Evolutionary conservation across 495 filamentous ascomycete genomes (phyloP).

Genomic region (Talaromyces liani): DNA sequence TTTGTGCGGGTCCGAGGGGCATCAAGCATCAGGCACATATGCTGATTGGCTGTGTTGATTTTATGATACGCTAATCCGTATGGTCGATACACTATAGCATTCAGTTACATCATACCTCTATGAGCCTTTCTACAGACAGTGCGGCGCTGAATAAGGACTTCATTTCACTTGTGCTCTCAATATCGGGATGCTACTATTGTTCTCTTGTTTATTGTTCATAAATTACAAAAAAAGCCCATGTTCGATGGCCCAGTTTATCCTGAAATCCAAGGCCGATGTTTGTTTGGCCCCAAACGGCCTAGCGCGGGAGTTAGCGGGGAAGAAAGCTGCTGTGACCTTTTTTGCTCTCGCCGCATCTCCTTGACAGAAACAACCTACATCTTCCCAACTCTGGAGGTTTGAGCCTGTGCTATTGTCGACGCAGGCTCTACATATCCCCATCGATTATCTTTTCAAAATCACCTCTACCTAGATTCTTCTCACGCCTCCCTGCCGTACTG

Average conservation of each 20-base stretch:
- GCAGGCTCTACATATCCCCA: not conserved
- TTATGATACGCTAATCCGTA: not conserved
- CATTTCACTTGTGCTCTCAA: not conserved
- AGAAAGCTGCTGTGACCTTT: not conserved
- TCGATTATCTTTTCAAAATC: not conserved
- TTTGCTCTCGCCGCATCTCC: not conserved
- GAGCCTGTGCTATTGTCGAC: not conserved
- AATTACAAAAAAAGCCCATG: not conserved
- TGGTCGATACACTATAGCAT: not conserved
- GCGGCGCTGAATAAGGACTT: not conserved
- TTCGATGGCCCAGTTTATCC: not conserved
- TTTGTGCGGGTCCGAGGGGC: not conserved
- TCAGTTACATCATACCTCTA: not conserved
- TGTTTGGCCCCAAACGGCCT: constrained; percentile 1
- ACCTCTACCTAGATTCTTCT: not conserved
- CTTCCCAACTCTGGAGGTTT: not conserved
- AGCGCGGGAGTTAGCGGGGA: constrained; percentile 6
- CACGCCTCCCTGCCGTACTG: not conserved
- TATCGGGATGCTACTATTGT: not conserved
- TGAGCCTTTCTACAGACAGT: not conserved
- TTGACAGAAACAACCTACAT: not conserved
- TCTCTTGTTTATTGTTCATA: not conserved
- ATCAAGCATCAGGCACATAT: not conserved
- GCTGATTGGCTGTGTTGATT: not conserved
- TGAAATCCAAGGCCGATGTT: not conserved